phyloP scores from a whole-genome alignment of 306 rosid genomes.

The Cucurbita pepo region DNA sequence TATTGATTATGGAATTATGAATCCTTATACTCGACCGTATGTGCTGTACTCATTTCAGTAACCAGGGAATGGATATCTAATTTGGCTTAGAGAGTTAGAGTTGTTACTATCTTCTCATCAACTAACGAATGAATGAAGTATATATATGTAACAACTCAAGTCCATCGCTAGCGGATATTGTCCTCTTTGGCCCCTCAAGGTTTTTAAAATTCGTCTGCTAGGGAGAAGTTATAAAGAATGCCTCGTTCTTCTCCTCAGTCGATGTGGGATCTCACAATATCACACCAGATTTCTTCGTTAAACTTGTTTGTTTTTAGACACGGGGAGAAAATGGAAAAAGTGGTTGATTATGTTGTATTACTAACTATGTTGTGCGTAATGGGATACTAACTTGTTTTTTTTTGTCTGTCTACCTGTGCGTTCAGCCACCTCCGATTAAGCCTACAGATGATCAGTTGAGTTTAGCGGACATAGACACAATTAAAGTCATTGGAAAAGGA shows the following conservation, averaged over 20 bases:
- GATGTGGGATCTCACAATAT: neutral
- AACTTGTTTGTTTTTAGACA: neutral
- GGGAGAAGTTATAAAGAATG: too few species aligned
- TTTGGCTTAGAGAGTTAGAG: neutral
- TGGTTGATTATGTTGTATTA: neutral
- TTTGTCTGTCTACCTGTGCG: conserved; percentile 7
- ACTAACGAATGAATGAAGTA: neutral
- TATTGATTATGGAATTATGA: neutral
- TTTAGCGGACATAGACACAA: conserved; percentile 53
- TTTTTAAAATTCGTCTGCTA: too few species aligned
- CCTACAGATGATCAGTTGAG: conserved; percentile 63
- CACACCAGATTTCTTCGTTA: neutral
- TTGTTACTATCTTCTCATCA: neutral
- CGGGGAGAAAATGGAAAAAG: neutral
- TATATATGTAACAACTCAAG: too few species aligned
- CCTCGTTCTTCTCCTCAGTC: too few species aligned
- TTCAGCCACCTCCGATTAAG: conserved; percentile 86
- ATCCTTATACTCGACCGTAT: neutral
- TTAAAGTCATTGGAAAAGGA: conserved; percentile 94
- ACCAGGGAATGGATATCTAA: neutral
- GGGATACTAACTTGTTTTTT: conserved; percentile 13
- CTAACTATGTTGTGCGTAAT: neutral
- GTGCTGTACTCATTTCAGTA: neutral
- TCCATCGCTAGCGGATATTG: too few species aligned
- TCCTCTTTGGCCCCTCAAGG: too few species aligned